Evolutionary conservation across 192 early-diverging fungal species (phyloP).

Genomic region (Umbelopsis sp.): DNA sequence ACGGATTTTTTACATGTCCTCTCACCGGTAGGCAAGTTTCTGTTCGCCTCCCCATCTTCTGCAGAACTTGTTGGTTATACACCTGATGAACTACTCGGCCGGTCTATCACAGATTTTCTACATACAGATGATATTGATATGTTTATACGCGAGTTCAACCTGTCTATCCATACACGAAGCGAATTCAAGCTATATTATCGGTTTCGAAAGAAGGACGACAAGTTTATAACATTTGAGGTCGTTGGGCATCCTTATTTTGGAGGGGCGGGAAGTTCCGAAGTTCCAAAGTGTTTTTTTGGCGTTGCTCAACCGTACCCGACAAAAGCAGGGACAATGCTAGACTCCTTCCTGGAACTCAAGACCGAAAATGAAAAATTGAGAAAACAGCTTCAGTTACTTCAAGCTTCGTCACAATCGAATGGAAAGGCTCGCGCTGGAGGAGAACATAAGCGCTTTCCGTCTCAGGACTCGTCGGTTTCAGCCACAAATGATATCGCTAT

Average conservation of each 20-base stretch:
- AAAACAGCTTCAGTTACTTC: conserved; percentile 29
- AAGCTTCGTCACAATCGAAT: neutral
- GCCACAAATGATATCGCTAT: neutral
- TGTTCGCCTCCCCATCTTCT: conserved; percentile 50
- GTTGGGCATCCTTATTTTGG: conserved; percentile 41
- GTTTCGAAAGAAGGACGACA: conserved; percentile 47
- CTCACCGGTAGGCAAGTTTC: conserved; percentile 44
- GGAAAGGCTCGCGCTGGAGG: too few relatives aligned
- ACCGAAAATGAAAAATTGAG: conserved; percentile 45
- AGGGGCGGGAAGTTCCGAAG: conserved; percentile 11
- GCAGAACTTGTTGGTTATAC: conserved; percentile 44
- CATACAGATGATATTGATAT: conserved; percentile 51
- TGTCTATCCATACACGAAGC: conserved; percentile 34
- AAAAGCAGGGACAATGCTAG: conserved; percentile 39
- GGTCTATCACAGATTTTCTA: conserved; percentile 46
- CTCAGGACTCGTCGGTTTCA: neutral
- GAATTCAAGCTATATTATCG: conserved; percentile 44
- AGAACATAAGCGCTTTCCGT: neutral
- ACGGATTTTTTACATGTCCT: conserved; percentile 51
- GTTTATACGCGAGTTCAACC: conserved; percentile 45
- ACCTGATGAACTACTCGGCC: conserved; percentile 47
- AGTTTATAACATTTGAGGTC: conserved; percentile 42
- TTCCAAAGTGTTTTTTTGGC: conserved; percentile 44
- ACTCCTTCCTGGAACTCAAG: conserved; percentile 50
- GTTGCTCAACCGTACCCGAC: conserved; percentile 47